These are phyloP conservation scores for Amanita subjunquillea DNA, from an alignment of 768 basidiomycete species.

Conservation along the genomic window DNA sequence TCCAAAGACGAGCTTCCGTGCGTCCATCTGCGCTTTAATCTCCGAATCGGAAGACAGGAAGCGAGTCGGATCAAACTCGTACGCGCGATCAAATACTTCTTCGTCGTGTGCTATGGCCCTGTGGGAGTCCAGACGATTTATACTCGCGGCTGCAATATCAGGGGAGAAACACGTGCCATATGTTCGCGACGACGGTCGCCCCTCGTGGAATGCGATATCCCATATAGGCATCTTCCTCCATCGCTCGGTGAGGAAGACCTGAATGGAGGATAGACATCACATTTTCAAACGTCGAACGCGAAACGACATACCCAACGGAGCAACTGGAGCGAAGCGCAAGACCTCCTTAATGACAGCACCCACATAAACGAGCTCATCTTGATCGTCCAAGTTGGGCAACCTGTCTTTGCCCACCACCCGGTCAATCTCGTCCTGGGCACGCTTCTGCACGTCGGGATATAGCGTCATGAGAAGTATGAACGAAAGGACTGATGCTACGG, in stretches of 20 bases:
- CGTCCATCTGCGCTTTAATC: background rate
- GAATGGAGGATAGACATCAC: background rate
- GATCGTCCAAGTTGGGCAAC: constrained; percentile 16
- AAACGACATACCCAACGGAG: constrained; percentile 10
- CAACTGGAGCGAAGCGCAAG: constrained; percentile 10
- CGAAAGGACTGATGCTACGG: constrained; percentile 22
- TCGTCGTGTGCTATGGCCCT: constrained; percentile 6
- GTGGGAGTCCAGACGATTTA: background rate
- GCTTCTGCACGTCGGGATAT: constrained; percentile 26
- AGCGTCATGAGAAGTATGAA: constrained; percentile 28
- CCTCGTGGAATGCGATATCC: constrained; percentile 12
- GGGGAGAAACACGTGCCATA: constrained; percentile 7
- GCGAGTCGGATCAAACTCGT: constrained; percentile 3
- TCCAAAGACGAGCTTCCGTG: constrained; percentile 4
- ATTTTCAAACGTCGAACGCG: background rate
- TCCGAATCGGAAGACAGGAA: background rate
- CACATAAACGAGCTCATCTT: constrained; percentile 13
- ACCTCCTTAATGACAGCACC: constrained; percentile 11
- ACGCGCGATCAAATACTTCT: background rate
- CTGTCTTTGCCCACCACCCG: constrained; percentile 14
- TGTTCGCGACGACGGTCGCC: constrained; percentile 11
- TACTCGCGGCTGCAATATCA: background rate
- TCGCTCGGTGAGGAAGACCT: constrained; percentile 10
- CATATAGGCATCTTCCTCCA: constrained; percentile 10
- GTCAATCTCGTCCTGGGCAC: constrained; percentile 24